Conservation (phyloP, 2,329 filamentous ascomycete species). For the Alternaria gaisen region DNA sequence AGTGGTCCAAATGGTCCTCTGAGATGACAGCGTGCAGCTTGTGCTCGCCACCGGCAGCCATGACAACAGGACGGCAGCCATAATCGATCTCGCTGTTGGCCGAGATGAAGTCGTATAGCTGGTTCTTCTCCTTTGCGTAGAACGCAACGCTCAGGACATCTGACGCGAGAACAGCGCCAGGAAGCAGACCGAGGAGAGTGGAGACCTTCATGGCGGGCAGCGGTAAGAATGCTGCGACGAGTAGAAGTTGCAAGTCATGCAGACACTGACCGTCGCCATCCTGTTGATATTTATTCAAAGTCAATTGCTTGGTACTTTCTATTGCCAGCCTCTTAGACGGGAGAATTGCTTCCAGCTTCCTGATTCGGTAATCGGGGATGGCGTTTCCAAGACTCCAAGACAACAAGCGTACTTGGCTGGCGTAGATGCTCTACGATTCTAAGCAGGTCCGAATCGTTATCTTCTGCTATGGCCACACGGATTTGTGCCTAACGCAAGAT, state of each 20-base stretch:
- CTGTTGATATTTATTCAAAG: conserved; percentile 15
- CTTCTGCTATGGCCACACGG: conserved; percentile 14
- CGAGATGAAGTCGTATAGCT: conserved; percentile 41
- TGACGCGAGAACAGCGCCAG: conserved; percentile 35
- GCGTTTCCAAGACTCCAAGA: conserved; percentile 21
- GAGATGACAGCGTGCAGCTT: conserved; percentile 45
- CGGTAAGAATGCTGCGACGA: conserved; percentile 6
- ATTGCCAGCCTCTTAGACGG: conserved; percentile 5
- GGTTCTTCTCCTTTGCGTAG: conserved; percentile 41
- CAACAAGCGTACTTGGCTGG: conserved; percentile 30
- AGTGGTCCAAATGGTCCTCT: conserved; percentile 29
- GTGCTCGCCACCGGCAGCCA: conserved; percentile 39
- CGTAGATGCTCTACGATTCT: conserved; percentile 24
- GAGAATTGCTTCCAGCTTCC: conserved; percentile 21
- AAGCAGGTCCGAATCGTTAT: conserved; percentile 33
- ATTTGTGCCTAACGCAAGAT: conserved; percentile 8
- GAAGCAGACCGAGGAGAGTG: conserved; percentile 36
- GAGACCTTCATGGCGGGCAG: conserved; percentile 36
- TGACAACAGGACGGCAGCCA: conserved; percentile 45
- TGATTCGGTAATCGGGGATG: conserved; percentile 16
- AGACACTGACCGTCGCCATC: conserved; percentile 4
- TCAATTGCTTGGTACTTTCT: conserved; percentile 5
- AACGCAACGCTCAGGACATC: conserved; percentile 42
- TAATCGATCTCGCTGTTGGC: conserved; percentile 44
- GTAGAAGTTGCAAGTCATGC: conserved; percentile 13